A percentile compares a stretch with the other conserved stretches of the same genome.
phyloP scores from a whole-genome alignment of 352 stramenopile species.

The Hyaloperonospora brassicae region DNA sequence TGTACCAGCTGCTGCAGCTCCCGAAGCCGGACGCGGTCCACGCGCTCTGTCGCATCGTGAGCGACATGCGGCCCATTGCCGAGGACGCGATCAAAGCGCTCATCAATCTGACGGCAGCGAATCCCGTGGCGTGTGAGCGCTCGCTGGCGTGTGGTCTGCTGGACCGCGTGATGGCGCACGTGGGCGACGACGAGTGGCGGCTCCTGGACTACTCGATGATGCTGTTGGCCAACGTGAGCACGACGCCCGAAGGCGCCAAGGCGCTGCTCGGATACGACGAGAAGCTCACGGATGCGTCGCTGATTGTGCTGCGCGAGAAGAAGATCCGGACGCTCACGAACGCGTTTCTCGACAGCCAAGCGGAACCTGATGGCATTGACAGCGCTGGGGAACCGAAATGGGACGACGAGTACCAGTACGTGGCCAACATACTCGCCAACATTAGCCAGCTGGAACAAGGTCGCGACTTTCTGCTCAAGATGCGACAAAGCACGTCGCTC shows the following conservation, averaged over 20 bases:
- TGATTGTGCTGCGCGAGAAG: slow-evolving; percentile 62
- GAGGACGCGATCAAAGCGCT: slow-evolving; percentile 82
- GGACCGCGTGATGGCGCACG: slow-evolving; percentile 82
- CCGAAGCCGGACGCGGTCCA: slow-evolving; percentile 66
- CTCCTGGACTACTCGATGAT: slow-evolving; percentile 85
- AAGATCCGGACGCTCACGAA: slow-evolving; percentile 75
- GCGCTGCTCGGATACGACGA: slow-evolving; percentile 57
- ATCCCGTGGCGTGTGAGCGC: slow-evolving; percentile 55
- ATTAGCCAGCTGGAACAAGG: slow-evolving; percentile 79
- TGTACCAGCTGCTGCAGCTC: slow-evolving; percentile 69
- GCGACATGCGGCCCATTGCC: slow-evolving; percentile 75
- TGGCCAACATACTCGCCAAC: slow-evolving; percentile 80
- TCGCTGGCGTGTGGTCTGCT: slow-evolving; percentile 72
- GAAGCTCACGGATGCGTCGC: slow-evolving; percentile 33
- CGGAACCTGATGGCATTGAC: slow-evolving; percentile 71
- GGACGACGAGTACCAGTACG: slow-evolving; percentile 86
- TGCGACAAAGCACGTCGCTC: slow-evolving; percentile 56
- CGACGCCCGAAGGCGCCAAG: slow-evolving; percentile 53
- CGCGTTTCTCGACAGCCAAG: slow-evolving; percentile 60
- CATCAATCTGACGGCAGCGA: slow-evolving; percentile 79
- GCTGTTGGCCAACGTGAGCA: slow-evolving; percentile 79
- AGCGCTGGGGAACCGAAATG: slow-evolving; percentile 64
- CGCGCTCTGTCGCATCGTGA: slow-evolving; percentile 70
- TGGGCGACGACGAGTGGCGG: slow-evolving; percentile 75
- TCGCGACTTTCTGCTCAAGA: slow-evolving; percentile 68